Conservation (phyloP, 768 basidiomycete species). For the Mycena capillaripes region DNA sequence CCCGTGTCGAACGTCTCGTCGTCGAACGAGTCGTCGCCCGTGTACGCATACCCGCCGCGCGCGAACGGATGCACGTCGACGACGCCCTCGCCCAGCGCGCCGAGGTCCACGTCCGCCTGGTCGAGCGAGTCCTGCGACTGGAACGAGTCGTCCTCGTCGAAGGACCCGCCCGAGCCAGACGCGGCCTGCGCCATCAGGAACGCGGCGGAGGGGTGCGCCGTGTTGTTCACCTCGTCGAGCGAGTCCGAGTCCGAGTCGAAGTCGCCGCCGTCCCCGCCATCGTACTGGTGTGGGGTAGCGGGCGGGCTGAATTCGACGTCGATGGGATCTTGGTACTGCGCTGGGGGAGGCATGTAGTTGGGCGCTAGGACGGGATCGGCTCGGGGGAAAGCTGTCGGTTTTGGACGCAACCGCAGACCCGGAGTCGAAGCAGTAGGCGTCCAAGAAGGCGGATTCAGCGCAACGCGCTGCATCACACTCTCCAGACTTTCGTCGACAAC, state of each 20-base stretch:
- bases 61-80: slow-evolving; percentile 75
- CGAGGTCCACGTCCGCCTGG: slow-evolving; percentile 56
- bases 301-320: neutral
- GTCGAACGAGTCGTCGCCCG: slow-evolving; percentile 64
- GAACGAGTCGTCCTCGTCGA: slow-evolving; percentile 67
- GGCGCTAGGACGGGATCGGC: neutral
- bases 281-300: slow-evolving; percentile 29
- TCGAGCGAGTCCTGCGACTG: slow-evolving; percentile 62
- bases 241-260: slow-evolving; percentile 74
- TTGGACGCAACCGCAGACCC: slow-evolving; percentile 50
- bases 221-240: slow-evolving; percentile 68
- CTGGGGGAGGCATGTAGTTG: neutral
- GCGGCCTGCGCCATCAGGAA: slow-evolving; percentile 72
- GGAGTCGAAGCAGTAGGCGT: slow-evolving; percentile 41
- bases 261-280: slow-evolving; percentile 41
- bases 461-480: slow-evolving; percentile 77
- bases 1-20: slow-evolving; percentile 67
- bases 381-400: slow-evolving; percentile 31
- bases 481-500: slow-evolving; percentile 72
- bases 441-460: slow-evolving; percentile 56
- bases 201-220: slow-evolving; percentile 77
- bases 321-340: slow-evolving; percentile 28
- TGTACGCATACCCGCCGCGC: slow-evolving; percentile 47
- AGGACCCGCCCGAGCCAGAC: slow-evolving; percentile 35
- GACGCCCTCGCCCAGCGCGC: slow-evolving; percentile 43